phyloP scores from a whole-genome alignment of 306 rosid species.

The Vigna mungo region DNA sequence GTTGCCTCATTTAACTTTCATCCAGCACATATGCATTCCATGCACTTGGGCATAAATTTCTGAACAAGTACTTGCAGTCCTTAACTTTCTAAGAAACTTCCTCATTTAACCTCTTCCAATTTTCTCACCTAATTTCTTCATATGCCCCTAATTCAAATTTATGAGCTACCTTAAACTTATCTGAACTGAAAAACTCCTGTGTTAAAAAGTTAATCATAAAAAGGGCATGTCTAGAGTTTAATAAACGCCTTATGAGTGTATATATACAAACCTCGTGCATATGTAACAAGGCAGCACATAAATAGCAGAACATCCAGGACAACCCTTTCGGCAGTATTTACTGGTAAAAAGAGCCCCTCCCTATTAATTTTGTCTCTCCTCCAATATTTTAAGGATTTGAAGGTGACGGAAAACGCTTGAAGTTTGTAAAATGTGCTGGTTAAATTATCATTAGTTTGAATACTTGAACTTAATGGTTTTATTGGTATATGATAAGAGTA shows the following conservation, averaged over 20 bases:
- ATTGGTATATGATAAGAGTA: neutral
- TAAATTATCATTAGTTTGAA: neutral
- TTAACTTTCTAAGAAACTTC: neutral
- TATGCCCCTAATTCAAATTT: neutral
- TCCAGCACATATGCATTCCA: neutral
- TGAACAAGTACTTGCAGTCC: neutral
- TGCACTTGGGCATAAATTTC: neutral
- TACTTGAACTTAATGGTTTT: neutral
- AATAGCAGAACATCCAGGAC: conserved; percentile 1
- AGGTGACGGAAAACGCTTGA: neutral
- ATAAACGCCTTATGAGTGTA: neutral
- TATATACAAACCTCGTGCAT: neutral
- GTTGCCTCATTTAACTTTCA: neutral
- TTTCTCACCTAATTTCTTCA: neutral
- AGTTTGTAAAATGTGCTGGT: neutral
- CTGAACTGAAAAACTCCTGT: neutral
- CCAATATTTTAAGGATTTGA: too few relatives aligned
- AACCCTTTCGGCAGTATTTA: neutral
- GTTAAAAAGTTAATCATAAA: neutral
- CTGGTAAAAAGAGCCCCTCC: neutral
- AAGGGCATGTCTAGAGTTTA: neutral
- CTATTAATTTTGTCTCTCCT: too few relatives aligned
- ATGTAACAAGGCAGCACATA: neutral
- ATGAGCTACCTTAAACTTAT: neutral
- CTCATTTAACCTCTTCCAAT: neutral